A percentile compares a stretch with the other conserved stretches of the same genome.
Evolutionary conservation across 2,329 filamentous ascomycete genomes (phyloP).

Genomic region (Byssoonygena ceratinophila): DNA sequence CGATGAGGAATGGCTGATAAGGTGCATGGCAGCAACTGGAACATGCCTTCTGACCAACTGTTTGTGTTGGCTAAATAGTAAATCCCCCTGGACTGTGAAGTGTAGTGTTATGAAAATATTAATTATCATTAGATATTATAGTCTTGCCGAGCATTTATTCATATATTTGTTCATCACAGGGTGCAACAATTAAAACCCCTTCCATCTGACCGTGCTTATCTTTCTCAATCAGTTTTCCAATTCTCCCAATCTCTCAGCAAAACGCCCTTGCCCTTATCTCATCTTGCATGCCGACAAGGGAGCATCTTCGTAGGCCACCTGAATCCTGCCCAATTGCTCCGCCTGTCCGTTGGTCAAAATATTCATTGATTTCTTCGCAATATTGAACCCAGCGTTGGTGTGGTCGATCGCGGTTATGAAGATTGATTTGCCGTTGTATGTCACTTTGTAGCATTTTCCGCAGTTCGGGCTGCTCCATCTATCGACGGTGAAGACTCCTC

Average conservation of each 20-base stretch:
- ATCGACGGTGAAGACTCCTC: slow-evolving; percentile 39
- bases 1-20: no score
- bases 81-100: no score
- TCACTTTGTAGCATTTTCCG: slow-evolving; percentile 44
- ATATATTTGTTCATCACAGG: background rate
- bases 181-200: background rate
- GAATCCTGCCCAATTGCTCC: slow-evolving; percentile 28
- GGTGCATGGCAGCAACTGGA: no score
- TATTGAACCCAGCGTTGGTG: slow-evolving; percentile 37
- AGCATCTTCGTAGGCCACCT: slow-evolving; percentile 12
- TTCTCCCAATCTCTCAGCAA: background rate
- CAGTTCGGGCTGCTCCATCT: slow-evolving; percentile 42
- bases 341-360: slow-evolving; percentile 40
- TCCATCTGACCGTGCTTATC: background rate
- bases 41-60: no score
- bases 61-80: no score
- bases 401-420: slow-evolving; percentile 43
- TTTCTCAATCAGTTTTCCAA: background rate
- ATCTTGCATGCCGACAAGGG: slow-evolving; percentile 5
- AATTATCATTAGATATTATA: slow-evolving; percentile 4
- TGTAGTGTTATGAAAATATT: no score
- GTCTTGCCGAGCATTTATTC: background rate
- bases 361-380: slow-evolving; percentile 42
- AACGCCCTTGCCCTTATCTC: background rate
- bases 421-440: slow-evolving; percentile 37